Evolutionary conservation across 2,329 filamentous ascomycete genomes (phyloP), one percentile per base, ranked within the genome.

Genomic region (Sarocladiaceae sp.): DNA sequence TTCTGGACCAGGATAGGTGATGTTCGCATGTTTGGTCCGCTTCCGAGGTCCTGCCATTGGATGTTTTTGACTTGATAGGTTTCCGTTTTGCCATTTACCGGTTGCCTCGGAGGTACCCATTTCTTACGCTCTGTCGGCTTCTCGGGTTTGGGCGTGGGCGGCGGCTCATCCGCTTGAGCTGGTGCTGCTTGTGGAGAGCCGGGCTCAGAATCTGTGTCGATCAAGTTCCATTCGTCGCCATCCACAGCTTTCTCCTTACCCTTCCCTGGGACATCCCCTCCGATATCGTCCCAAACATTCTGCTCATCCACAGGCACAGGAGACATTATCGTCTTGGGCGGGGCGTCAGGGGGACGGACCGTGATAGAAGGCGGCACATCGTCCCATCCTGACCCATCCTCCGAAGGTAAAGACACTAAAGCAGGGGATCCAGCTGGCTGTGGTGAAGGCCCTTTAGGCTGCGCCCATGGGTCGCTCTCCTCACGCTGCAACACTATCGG

Each of bases 41-140:
- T 70, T 10, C 60, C 75, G 2, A 70, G 64, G 59, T 96, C 88
- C 48, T 82, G 72, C 90, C 91, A 97, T 48, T 78, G 82, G 49
- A 97, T 83, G 48, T 90, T 89, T 59, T 95, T 94, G 60, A 97
- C 90, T 45, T 89, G 85, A 56, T 98, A 97, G 1, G 88, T 93
- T 62, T 96, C 89, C 0, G 72, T 66, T 53, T 72, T 73, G 35
- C 63, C 66, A n/a, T 68, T 61, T 3, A 68, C 60, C 1, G 48
- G 37, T 11, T 66, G 61, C 26, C 69, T 63, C 1, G 70, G 66
- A 0, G 68, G 65, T 13, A 55, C 53, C 62, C 61, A 67, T 35
- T 53, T 50, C 6, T 59, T 60, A 3, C 56, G 54, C 32, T 54
- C 54, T 24, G 53, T 55, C 15, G 54, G 19, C 7, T 35, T 49